These are phyloP conservation scores for Pezicula carpinea DNA, from an alignment of 2,329 filamentous ascomycete species.

Conservation along the genomic window DNA sequence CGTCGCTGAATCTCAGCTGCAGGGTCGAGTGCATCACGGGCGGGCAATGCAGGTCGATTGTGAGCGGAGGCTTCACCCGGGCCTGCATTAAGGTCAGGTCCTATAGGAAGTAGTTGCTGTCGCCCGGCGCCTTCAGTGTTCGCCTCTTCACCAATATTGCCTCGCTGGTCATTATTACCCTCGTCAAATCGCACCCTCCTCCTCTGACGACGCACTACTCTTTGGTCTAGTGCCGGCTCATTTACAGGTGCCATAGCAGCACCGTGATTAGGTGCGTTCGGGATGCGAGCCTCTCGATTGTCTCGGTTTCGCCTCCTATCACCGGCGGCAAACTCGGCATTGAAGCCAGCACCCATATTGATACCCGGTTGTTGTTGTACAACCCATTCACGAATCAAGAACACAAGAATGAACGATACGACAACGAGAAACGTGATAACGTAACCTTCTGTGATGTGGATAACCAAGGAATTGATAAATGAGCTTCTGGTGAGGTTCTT, in stretches of 20 bases:
- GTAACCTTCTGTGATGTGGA: slow-evolving; percentile 86
- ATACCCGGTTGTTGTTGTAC: slow-evolving; percentile 95
- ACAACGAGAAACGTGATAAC: slow-evolving; percentile 91
- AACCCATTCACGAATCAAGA: slow-evolving; percentile 94
- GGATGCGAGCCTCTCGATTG: not conserved
- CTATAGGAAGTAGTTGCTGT: not conserved
- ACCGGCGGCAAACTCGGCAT: slow-evolving; percentile 52
- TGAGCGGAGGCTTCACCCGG: slow-evolving; percentile 2
- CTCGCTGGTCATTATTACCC: not conserved
- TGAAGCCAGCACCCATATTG: slow-evolving; percentile 63
- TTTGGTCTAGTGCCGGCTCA: not conserved
- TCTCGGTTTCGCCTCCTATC: slow-evolving; percentile 25
- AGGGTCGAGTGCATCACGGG: slow-evolving; percentile 19
- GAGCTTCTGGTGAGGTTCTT: slow-evolving; percentile 63
- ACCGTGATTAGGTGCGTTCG: slow-evolving; percentile 8
- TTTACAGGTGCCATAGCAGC: not conserved
- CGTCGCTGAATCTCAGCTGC: slow-evolving; percentile 24
- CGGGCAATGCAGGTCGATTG: slow-evolving; percentile 12
- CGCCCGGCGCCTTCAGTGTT: not conserved
- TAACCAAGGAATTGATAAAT: slow-evolving; percentile 69
- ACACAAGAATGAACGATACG: slow-evolving; percentile 92
- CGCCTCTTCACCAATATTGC: not conserved
- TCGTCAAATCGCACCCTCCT: not conserved
- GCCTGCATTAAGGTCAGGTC: slow-evolving; percentile 4
- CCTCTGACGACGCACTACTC: not conserved